Evolutionary conservation across 1,284 basidiomycete species (phyloP), one percentile per base, ranked within the genome.

Genomic region (Violaceomyces palustris): DNA sequence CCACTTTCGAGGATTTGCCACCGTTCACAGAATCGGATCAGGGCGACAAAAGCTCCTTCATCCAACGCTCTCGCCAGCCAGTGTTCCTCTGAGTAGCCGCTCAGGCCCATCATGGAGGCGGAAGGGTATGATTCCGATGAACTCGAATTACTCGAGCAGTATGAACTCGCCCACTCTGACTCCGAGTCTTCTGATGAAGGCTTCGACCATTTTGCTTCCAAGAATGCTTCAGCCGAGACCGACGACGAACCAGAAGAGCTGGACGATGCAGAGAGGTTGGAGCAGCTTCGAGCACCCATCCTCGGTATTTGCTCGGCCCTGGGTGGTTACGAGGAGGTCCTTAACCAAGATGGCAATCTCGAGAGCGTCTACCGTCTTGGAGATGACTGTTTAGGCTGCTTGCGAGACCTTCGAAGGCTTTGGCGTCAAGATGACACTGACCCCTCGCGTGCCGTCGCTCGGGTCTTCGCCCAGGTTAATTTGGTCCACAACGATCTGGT

Each of bases 381-480:
- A 27, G 58, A 69, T 31, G 69, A 67, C 35, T 52, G 44, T 21
- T 29, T 50, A 19, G 58, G 61, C 19, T 67, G 68, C 21, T 41
- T 73, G 28, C 52, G 71, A 11, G 69, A 70, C 35, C 46, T 72
- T 3, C 61, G 68, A 7, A 64, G 58, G 33, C 57, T 73, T 5
- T 72, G 67, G 66, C 59, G 63, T 28, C 49, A 67, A 27, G 69
- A 72, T 46, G 68, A 69, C 34, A 60, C 64, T 9, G 69, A 73
- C 36, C 54, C 56, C 15, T 54, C 59, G 2, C 45, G 71, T 10
- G 46, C 58, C n/a, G 57, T 73, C 12, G 67, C 69, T 7, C 64
- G 60, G 23, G 60, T 69, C 25, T 72, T 67, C 42, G 56, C 64
- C 11, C 58, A 66, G 39, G 58, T 72, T 34, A 60, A 63, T 37